Conservation (phyloP, 2,329 filamentous ascomycete genomes). For the Dactylonectria macrodidyma region DNA sequence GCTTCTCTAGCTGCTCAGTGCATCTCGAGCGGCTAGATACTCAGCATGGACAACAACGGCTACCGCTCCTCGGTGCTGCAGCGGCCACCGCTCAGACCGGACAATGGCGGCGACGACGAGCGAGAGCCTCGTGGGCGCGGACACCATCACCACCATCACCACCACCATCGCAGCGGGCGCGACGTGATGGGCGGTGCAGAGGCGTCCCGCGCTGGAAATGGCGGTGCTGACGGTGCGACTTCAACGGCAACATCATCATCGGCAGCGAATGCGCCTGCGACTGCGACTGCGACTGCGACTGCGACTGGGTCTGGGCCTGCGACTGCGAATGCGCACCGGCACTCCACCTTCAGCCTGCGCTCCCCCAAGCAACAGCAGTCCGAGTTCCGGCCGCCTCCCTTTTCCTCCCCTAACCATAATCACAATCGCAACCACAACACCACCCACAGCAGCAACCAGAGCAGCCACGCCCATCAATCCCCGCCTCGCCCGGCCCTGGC, state of each 20-base stretch:
- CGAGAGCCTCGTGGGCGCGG: slow-evolving; percentile 51
- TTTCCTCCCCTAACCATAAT: slow-evolving; percentile 45
- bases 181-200: slow-evolving; percentile 61
- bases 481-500: slow-evolving; percentile 50
- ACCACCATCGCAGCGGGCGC: slow-evolving; percentile 58
- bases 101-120: slow-evolving; percentile 56
- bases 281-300: slow-evolving; percentile 46
- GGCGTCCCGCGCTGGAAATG: slow-evolving; percentile 41
- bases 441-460: slow-evolving; percentile 47
- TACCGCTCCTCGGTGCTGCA: slow-evolving; percentile 67
- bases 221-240: slow-evolving; percentile 33
- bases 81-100: slow-evolving; percentile 54
- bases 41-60: slow-evolving; percentile 61
- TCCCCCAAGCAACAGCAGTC: slow-evolving; percentile 60
- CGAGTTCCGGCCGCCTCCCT: slow-evolving; percentile 56
- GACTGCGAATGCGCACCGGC: slow-evolving; percentile 54
- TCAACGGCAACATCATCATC: slow-evolving; percentile 42
- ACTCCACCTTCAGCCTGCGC: slow-evolving; percentile 64
- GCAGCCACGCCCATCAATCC: slow-evolving; percentile 50
- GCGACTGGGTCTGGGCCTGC: slow-evolving; percentile 28
- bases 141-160: slow-evolving; percentile 55
- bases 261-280: slow-evolving; percentile 22
- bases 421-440: slow-evolving; percentile 28
- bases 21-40: slow-evolving; percentile 36
- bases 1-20: slow-evolving; percentile 32